These are phyloP conservation scores for Calvatia gigantea DNA, from an alignment of 768 basidiomycete genomes.

Conservation along the genomic window DNA sequence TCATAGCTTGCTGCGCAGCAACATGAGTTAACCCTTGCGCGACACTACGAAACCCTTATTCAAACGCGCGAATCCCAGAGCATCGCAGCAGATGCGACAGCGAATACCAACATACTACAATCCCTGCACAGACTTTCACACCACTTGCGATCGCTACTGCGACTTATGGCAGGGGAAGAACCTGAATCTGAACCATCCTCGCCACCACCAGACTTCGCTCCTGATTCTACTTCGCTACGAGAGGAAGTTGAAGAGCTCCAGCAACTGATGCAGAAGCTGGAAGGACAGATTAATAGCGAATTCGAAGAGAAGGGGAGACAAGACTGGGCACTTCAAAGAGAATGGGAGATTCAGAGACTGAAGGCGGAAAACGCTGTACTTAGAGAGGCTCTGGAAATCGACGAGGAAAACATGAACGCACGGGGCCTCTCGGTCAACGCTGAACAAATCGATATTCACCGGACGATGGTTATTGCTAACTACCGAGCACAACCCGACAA, in stretches of 20 bases:
- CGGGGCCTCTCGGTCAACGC: conserved; percentile 52
- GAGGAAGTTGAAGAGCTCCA: conserved; percentile 8
- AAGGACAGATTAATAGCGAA: conserved; percentile 38
- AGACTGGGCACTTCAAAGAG: conserved; percentile 89
- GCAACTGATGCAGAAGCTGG: conserved; percentile 23
- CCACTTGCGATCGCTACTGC: conserved; percentile 67
- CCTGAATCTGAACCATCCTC: conserved; percentile 31
- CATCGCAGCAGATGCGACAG: conserved; percentile 51
- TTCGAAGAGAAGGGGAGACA: conserved; percentile 39
- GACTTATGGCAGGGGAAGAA: conserved; percentile 65
- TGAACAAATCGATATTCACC: conserved; percentile 40
- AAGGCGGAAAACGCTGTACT: conserved; percentile 82
- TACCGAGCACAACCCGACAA: conserved; percentile 9
- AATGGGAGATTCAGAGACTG: conserved; percentile 79
- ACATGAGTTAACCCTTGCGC: conserved; percentile 81
- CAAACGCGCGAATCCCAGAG: conserved; percentile 57
- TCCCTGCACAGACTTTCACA: conserved; percentile 72
- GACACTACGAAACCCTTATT: conserved; percentile 87
- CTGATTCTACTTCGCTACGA: conserved; percentile 29
- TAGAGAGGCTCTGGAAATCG: conserved; percentile 73
- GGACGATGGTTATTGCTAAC: conserved; percentile 23
- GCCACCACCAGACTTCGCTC: conserved; percentile 14
- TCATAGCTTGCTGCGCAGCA: conserved; percentile 84
- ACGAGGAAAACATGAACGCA: conserved; percentile 47
- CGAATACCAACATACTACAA: conserved; percentile 55